Evolutionary conservation across 176 grass and related monocot genomes (phyloP).

Genomic region (Carex pumila): DNA sequence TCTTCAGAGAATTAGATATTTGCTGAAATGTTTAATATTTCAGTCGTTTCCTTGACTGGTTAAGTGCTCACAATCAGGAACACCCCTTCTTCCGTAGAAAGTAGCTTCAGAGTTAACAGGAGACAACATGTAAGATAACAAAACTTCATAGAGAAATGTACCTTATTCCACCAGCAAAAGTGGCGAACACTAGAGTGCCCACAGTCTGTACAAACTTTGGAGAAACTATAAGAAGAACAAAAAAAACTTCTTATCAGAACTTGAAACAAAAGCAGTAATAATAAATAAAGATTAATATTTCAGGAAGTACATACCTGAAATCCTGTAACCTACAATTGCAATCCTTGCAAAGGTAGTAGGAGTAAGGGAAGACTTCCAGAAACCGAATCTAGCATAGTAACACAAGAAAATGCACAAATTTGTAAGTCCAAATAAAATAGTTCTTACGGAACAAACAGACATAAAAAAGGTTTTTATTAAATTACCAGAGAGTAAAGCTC

Average conservation of each 20-base stretch:
- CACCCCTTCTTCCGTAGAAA: not conserved
- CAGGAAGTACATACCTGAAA: slow-evolving; percentile 27
- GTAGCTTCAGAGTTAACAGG: not conserved
- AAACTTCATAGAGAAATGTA: slow-evolving; percentile 19
- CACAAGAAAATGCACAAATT: slow-evolving; percentile 22
- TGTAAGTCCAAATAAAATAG: slow-evolving; percentile 2
- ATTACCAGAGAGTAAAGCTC: slow-evolving; percentile 93
- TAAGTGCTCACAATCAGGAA: no score
- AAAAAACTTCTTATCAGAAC: not conserved
- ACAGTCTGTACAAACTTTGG: slow-evolving; percentile 51
- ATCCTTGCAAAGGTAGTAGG: slow-evolving; percentile 92
- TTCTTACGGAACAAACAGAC: slow-evolving; percentile 1
- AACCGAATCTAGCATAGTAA: slow-evolving; percentile 73
- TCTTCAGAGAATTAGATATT: no score
- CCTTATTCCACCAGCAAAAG: slow-evolving; percentile 99
- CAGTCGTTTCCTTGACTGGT: no score
- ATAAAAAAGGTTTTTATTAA: not conserved
- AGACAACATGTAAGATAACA: not conserved
- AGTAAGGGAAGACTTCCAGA: slow-evolving; percentile 88
- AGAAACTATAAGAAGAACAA: slow-evolving; percentile 40
- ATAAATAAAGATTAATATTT: not conserved
- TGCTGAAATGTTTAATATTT: no score
- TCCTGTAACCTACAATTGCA: slow-evolving; percentile 74
- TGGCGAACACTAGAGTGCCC: slow-evolving; percentile 82
- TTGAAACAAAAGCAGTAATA: not conserved